Evolutionary conservation across 2,329 filamentous ascomycete genomes (phyloP), one percentile per base, ranked within the genome.

Genomic region (Talaromyces verruculosus): DNA sequence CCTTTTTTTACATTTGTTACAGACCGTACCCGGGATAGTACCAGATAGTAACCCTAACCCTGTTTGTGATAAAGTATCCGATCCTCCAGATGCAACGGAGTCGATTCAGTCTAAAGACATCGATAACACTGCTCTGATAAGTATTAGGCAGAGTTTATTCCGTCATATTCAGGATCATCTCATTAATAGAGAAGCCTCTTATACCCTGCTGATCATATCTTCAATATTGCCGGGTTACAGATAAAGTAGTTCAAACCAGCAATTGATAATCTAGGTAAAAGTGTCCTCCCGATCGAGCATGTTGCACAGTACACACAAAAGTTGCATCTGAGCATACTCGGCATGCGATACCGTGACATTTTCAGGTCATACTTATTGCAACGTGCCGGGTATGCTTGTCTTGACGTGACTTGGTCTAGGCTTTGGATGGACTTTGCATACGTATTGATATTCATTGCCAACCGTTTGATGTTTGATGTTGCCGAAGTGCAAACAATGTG

Each of bases 281-380:
- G 6, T 17, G 33, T 15, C 33, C 5, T 22, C 25, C 53, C 11
- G 11, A 15, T 25, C 11, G 33, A 57, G 53, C n/a, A 57, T 25
- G 53, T 57, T 57, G 45, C 47, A 62, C 60, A 49, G 5, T 25
- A 15, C n/a, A 11, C n/a, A 57, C 53, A 25, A 57, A 37, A 57
- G 60, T 51, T 28, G 60, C 45, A 51, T 30, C 43, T 51, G 43
- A 51, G 17, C 60, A 51, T 62, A 28, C 60, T 39, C 60, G 59
- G 35, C 33, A 60, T 45, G 37, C 37, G 39, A 53, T 47, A 49
- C 43, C 47, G 60, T 62, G 17, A 62, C 60, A 62, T 37, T 25
- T 30, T n/a, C 49, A 33, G 15, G 49, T 33, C 49, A 35, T 35
- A 57, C 30, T 25, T 35, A 22, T 51, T 61, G 43, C 28, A 51